Evolutionary conservation across 495 filamentous ascomycete species (phyloP), one percentile per base, ranked within the genome.

Genomic region (Hyaloscypha variabilis): DNA sequence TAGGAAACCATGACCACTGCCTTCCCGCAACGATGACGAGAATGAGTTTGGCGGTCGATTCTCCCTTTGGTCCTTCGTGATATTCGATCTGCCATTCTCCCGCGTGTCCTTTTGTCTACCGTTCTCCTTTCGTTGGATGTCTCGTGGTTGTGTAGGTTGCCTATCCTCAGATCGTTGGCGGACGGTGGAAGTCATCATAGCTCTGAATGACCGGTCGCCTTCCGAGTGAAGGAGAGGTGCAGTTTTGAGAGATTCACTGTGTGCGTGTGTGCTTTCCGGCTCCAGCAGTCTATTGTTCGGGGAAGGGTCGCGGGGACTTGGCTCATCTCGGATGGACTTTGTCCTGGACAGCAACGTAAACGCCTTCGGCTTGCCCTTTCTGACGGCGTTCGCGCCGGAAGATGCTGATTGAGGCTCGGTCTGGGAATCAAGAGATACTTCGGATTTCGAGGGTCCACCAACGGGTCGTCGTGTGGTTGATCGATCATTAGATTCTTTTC

Each of bases 141-240:
- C 64, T 24, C 65, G 53, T 46, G 82, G 77, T 62, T 71, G 62
- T 8, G 71, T 62, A 21, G 78, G 79, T 19, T 79, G 71, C 46
- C 90, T 84, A 69, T 93, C 90, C 63, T 82, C 83, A 6, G 88
- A 89, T 60, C 86, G 84, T 60, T 85, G 88, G 51, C 88, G 83
- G 54, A 77, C 77, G 10, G 79, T 78, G 36, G 89, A 84, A 51
- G 78, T 82, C 79, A 90, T 88, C 76, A 88, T 85, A 21, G 87
- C 81, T 54, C 85, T 83, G 62, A 85, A 85, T 3, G 86, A 83
- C 56, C 87, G 83, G 53, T 93, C 88, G 70, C 85, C 79, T 24
- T 80, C 85, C 39, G 39, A 14, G 24, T 81, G 72, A 21, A 83
- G 83, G 28, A 89, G 73, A 3, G 89, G 86, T 13, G 90, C 85